These are phyloP conservation scores for Skeletonema costatum DNA, from an alignment of 108 stramenopile genomes.

Conservation along the genomic window DNA sequence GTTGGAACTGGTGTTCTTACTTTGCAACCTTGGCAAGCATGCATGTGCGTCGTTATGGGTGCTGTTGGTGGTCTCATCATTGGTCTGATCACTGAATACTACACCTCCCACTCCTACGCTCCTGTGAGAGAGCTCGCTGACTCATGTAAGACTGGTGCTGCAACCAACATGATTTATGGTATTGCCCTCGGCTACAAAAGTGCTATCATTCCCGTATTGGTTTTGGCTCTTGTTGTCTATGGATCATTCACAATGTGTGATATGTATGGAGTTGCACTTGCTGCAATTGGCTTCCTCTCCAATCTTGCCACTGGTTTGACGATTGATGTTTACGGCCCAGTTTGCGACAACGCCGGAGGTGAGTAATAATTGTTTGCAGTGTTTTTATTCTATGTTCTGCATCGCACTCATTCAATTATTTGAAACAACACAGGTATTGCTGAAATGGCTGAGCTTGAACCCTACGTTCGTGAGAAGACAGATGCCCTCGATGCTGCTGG, in stretches of 20 bases:
- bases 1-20: constrained; percentile 65
- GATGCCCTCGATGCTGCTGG: constrained; percentile 99
- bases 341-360: constrained; percentile 99
- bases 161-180: constrained; percentile 99
- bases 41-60: constrained; percentile 87
- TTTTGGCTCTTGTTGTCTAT: constrained; percentile 93
- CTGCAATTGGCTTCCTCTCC: constrained; percentile 98
- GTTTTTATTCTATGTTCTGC: background rate
- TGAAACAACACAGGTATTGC: constrained; percentile 84
- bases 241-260: constrained; percentile 89
- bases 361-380: constrained; percentile 16
- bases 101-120: constrained; percentile 94
- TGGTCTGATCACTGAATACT: constrained; percentile 98
- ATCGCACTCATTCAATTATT: background rate
- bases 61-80: constrained; percentile 95
- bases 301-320: constrained; percentile 98
- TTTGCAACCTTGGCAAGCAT: constrained; percentile 65
- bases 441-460: constrained; percentile 97
- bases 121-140: constrained; percentile 95
- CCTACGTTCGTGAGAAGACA: constrained; percentile 95
- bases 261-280: constrained; percentile 97
- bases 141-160: constrained; percentile 96
- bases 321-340: constrained; percentile 99
- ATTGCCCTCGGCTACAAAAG: constrained; percentile 98
- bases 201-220: constrained; percentile 96